Evolutionary conservation across 2,329 filamentous ascomycete species (phyloP).

Genomic region (Mollisiaceae sp.): DNA sequence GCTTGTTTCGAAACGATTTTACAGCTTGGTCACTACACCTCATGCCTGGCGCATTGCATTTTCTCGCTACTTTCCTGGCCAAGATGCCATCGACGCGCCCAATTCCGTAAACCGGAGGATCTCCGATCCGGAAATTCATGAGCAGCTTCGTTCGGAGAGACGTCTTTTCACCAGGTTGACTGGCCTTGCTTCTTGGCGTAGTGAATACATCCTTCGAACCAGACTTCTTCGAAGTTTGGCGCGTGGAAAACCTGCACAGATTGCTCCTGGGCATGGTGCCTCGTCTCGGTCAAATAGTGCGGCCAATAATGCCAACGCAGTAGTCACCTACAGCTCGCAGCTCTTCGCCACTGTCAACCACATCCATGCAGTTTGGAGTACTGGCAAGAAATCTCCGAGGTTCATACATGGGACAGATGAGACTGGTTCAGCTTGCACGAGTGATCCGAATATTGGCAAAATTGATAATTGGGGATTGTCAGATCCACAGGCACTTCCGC

Average conservation of each 20-base stretch:
- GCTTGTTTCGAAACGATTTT: constrained; percentile 86
- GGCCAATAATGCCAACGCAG: constrained; percentile 68
- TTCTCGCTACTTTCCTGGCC: constrained; percentile 84
- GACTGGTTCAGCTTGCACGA: constrained; percentile 76
- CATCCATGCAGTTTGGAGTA: constrained; percentile 77
- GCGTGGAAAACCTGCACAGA: constrained; percentile 77
- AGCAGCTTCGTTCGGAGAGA: constrained; percentile 70
- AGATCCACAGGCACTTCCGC: constrained; percentile 75
- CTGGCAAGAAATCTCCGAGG: constrained; percentile 74
- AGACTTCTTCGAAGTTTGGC: constrained; percentile 80
- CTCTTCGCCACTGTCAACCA: constrained; percentile 80
- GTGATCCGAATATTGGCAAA: constrained; percentile 78
- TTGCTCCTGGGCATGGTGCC: constrained; percentile 56
- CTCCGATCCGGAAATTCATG: constrained; percentile 52
- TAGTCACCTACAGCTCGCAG: constrained; percentile 85
- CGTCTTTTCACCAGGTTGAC: constrained; percentile 85
- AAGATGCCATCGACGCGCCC: constrained; percentile 57
- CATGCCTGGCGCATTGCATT: constrained; percentile 96
- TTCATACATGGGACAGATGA: constrained; percentile 86
- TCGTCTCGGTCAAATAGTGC: constrained; percentile 52
- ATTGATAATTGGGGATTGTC: constrained; percentile 82
- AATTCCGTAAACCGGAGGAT: constrained; percentile 45
- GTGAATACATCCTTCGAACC: constrained; percentile 90
- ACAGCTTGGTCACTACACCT: constrained; percentile 83
- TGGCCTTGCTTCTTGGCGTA: constrained; percentile 88